Conservation (phyloP, 805 yeast species). For the Naumovozyma baii region DNA sequence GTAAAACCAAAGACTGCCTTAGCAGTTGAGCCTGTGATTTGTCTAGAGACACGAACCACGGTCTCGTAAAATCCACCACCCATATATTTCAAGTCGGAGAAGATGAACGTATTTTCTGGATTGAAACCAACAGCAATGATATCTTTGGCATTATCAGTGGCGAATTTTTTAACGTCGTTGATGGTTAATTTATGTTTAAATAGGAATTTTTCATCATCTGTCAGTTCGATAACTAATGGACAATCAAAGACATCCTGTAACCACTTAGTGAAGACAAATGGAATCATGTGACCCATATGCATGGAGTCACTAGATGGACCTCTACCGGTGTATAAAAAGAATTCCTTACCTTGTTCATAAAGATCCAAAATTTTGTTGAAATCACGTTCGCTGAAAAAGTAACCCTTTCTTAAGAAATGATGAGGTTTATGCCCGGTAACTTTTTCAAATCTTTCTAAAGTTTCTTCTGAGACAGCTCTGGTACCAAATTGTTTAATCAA, state of each 20-base stretch:
- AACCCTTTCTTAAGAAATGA: constrained; percentile 79
- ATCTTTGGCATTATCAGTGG: constrained; percentile 81
- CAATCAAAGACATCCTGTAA: constrained; percentile 95
- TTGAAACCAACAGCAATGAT: constrained; percentile 91
- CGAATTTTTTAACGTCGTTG: constrained; percentile 74
- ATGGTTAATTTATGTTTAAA: constrained; percentile 86
- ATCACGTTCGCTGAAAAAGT: constrained; percentile 88
- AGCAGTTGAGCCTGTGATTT: constrained; percentile 94
- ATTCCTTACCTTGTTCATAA: constrained; percentile 91
- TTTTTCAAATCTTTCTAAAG: constrained; percentile 60
- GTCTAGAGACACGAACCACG: constrained; percentile 85
- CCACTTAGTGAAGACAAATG: constrained; percentile 94
- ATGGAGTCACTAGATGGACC: constrained; percentile 92
- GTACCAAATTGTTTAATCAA: constrained; percentile 85
- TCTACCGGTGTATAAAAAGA: constrained; percentile 92
- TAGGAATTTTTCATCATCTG: constrained; percentile 94
- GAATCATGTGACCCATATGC: constrained; percentile 96
- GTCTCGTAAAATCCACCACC: constrained; percentile 90
- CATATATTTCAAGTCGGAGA: constrained; percentile 88
- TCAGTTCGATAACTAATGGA: constrained; percentile 85
- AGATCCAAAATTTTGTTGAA: constrained; percentile 67
- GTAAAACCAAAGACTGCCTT: constrained; percentile 93
- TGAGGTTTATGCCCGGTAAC: constrained; percentile 92
- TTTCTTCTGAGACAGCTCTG: constrained; percentile 53
- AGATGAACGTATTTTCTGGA: constrained; percentile 88